These are phyloP conservation scores for Lepiota venenata DNA, from an alignment of 768 basidiomycete genomes.

Conservation along the genomic window DNA sequence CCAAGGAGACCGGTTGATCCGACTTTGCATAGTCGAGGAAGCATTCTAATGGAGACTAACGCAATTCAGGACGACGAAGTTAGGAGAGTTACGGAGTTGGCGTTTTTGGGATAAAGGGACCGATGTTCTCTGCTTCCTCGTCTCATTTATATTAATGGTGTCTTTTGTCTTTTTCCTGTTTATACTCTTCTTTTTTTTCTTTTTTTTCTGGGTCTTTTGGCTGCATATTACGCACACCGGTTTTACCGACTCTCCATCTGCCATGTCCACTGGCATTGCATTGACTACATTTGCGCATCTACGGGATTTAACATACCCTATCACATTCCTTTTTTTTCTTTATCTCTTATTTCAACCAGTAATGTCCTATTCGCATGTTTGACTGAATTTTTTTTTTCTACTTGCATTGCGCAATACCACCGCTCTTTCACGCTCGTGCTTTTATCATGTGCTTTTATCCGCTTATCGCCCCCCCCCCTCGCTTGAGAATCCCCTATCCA, in stretches of 20 bases:
- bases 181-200: neutral
- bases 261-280: neutral
- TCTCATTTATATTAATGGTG: constrained; percentile 4
- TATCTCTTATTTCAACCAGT: no score
- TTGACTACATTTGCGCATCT: no score
- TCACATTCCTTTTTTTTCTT: no score
- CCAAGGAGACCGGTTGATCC: constrained; percentile 29
- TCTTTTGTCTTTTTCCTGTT: neutral
- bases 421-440: no score
- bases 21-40: constrained; percentile 56
- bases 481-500: no score
- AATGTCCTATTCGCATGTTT: no score
- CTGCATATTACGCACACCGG: neutral
- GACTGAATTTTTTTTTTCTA: no score
- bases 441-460: no score
- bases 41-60: constrained; percentile 49
- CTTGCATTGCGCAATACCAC: no score
- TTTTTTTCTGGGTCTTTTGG: neutral
- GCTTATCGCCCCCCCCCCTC: no score
- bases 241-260: neutral
- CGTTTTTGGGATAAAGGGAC: constrained; percentile 45
- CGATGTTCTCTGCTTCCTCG: neutral
- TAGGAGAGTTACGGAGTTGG: constrained; percentile 67
- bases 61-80: constrained; percentile 66
- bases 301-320: no score